Evolutionary conservation across 345 rosid genomes (phyloP), one percentile per base, ranked within the genome.

Genomic region (Theobroma cacao): DNA sequence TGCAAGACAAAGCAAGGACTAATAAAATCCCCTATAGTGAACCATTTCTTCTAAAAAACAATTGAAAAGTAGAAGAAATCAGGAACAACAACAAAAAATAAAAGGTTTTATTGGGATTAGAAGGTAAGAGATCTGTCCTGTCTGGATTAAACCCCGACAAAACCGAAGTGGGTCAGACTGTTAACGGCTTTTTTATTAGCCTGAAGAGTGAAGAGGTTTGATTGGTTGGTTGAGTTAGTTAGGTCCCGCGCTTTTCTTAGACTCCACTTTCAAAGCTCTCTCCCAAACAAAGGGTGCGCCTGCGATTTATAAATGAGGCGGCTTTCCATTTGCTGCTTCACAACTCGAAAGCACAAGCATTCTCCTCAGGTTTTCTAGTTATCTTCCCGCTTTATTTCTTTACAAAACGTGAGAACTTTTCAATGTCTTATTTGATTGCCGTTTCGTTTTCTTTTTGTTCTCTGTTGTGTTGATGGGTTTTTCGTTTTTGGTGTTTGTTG

Each of bases 1-100:
- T 90, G 90, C 86, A 90, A 86, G 90, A 53, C 77, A 87, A 88
- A 88, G 91, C 87, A 82, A 86, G 36, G n/a, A 36, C 45, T n/a
- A 33, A 33, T 56, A 70, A 77, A 66, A n/a, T 34, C 64, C 26
- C 26, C 48, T 74, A 58, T 78, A 72, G 7, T 48, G 43, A 28
- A n/a, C 13, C 36, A 26, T 2, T 43, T 43, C 3, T 41, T 33
- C 53, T 20, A 10, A 2, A 30, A n/a, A 30, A 43, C 31, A 33
- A 20, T 8, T 1, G 47, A 7, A 5, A 77, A 34, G 24, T 12
- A 2, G 12, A 41, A 26, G n/a, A 36, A 64, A 45, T 65, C 5
- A 28, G n/a, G n/a, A 33, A 14, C 40, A 40, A 4, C 53, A 13
- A 6, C 28, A 14, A 22, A 24, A 2, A 18, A 5, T n/a, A n/a